phyloP scores from a whole-genome alignment of 352 stramenopile species.

The Globisporangium cylindrosporum region DNA sequence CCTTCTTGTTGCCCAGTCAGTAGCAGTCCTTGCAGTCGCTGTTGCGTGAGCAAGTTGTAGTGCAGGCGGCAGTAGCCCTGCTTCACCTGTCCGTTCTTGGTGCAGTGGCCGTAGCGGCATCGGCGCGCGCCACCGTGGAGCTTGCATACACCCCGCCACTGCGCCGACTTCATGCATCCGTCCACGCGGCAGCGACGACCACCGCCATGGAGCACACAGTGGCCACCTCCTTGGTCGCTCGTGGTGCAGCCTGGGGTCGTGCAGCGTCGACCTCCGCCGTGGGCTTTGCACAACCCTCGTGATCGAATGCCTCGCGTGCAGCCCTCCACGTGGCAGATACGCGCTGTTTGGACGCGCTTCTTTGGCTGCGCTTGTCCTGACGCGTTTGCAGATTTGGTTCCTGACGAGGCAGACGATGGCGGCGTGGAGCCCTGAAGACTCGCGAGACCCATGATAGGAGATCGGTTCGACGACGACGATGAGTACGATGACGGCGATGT shows the following conservation, averaged over 20 bases:
- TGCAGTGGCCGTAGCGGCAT: constrained; percentile 73
- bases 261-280: constrained; percentile 65
- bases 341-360: constrained; percentile 56
- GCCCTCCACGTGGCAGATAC: constrained; percentile 69
- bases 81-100: constrained; percentile 82
- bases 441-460: constrained; percentile 2
- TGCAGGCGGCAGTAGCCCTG: constrained; percentile 79
- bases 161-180: constrained; percentile 78
- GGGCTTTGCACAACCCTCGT: constrained; percentile 53
- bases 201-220: constrained; percentile 82
- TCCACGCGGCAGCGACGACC: constrained; percentile 73
- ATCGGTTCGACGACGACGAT: constrained; percentile 11
- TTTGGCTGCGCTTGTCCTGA: constrained; percentile 20
- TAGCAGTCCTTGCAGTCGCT: constrained; percentile 28
- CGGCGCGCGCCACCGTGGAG: constrained; percentile 80
- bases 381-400: constrained; percentile 14
- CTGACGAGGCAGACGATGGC: constrained; percentile 4
- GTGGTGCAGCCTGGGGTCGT: constrained; percentile 76
- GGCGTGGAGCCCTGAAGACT: constrained; percentile 12
- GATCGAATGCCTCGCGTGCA: constrained; percentile 77
- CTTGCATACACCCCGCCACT: constrained; percentile 81
- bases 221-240: constrained; percentile 80
- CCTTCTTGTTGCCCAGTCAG: not conserved
- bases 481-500: constrained; percentile 21
- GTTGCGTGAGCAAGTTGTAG: constrained; percentile 50